Percentiles rank a stretch among this genome's conserved stretches.
phyloP scores from a whole-genome alignment of 1,139 yeast genomes.

The Suhomyces atakaporum region DNA sequence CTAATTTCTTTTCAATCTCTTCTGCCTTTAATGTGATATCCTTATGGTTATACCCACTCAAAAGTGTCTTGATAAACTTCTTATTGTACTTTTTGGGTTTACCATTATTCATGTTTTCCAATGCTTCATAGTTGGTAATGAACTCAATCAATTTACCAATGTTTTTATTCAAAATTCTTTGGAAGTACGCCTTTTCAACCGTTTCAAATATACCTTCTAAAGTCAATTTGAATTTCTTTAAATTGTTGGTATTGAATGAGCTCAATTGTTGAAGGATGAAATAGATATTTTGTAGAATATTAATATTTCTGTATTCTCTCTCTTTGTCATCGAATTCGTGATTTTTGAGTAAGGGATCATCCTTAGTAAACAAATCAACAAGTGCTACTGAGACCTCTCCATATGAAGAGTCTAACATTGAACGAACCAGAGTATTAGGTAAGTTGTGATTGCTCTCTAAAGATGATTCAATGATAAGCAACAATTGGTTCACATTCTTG shows the following conservation, averaged over 20 bases:
- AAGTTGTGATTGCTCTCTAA: slow-evolving; percentile 23
- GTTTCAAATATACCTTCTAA: slow-evolving; percentile 50
- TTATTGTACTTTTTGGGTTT: slow-evolving; percentile 66
- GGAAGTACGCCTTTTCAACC: slow-evolving; percentile 45
- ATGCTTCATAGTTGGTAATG: slow-evolving; percentile 62
- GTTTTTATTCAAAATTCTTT: slow-evolving; percentile 44
- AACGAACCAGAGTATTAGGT: slow-evolving; percentile 29
- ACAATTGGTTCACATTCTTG: slow-evolving; percentile 35
- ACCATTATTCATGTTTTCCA: slow-evolving; percentile 47
- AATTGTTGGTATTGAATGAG: slow-evolving; percentile 30
- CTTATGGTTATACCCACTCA: slow-evolving; percentile 55
- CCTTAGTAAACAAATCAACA: slow-evolving; percentile 38
- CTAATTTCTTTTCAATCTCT: slow-evolving; percentile 58
- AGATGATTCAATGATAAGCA: slow-evolving; percentile 39
- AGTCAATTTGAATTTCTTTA: slow-evolving; percentile 43
- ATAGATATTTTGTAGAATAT: slow-evolving; percentile 64
- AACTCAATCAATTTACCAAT: slow-evolving; percentile 69
- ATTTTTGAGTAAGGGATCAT: slow-evolving; percentile 48
- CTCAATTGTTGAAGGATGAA: slow-evolving; percentile 55
- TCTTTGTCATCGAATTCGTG: slow-evolving; percentile 59
- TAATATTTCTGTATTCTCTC: slow-evolving; percentile 56
- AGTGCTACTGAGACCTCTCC: slow-evolving; percentile 36
- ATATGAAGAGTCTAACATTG: slow-evolving; percentile 46
- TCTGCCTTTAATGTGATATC: slow-evolving; percentile 61
- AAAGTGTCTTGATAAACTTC: slow-evolving; percentile 57